phyloP scores from a whole-genome alignment of 805 yeast species.

The Barnettozyma salicaria region DNA sequence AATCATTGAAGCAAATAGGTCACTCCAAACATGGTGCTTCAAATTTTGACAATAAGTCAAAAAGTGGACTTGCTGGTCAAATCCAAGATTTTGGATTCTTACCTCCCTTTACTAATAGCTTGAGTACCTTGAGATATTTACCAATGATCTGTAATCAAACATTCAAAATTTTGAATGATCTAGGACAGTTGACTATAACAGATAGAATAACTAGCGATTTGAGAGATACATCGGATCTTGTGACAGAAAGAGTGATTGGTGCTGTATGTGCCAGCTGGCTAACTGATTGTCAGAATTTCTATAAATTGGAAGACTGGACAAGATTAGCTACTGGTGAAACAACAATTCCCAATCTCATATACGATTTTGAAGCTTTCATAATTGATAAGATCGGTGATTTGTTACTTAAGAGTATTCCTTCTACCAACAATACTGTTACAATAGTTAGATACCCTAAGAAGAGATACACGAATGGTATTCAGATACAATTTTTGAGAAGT shows the following conservation, averaged over 20 bases:
- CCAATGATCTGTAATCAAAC: conserved; percentile 41
- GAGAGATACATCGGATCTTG: conserved; percentile 30
- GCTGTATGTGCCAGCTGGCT: conserved; percentile 47
- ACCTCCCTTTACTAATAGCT: conserved; percentile 60
- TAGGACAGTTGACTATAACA: conserved; percentile 39
- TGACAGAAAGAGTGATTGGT: conserved; percentile 39
- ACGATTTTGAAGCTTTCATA: conserved; percentile 29
- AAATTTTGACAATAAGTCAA: neutral
- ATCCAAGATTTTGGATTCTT: conserved; percentile 44
- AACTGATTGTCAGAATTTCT: conserved; percentile 40
- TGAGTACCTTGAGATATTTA: conserved; percentile 50
- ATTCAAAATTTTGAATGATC: conserved; percentile 34
- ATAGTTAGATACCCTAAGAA: conserved; percentile 33
- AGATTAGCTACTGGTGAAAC: conserved; percentile 32
- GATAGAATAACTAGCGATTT: conserved; percentile 33
- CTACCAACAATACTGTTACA: conserved; percentile 29
- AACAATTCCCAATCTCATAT: conserved; percentile 31
- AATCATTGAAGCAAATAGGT: conserved; percentile 13
- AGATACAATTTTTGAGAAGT: conserved; percentile 34
- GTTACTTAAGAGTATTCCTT: conserved; percentile 31
- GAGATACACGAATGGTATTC: conserved; percentile 34
- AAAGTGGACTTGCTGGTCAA: conserved; percentile 21
- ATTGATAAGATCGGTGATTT: conserved; percentile 30
- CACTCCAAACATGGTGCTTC: neutral
- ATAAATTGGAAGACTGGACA: conserved; percentile 36